Percentiles rank a stretch among this genome's conserved stretches.
Evolutionary conservation across 352 stramenopile genomes (phyloP).

Genomic region (Pythium plurisporium): DNA sequence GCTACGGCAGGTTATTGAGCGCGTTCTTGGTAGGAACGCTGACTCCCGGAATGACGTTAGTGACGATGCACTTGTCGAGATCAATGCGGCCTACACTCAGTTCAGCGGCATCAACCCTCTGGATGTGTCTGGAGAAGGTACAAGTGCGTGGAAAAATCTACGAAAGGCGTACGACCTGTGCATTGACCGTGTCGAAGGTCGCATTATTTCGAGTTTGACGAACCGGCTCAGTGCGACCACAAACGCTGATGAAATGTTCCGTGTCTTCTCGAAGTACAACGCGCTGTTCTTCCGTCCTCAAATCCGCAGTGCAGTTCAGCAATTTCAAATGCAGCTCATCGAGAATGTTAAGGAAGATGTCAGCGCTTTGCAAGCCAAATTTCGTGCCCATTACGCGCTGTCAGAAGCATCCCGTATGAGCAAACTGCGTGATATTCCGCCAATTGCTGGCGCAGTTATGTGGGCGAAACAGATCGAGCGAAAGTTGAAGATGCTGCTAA

Average conservation of each 20-base stretch:
- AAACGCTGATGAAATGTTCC: conserved; percentile 95
- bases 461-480: conserved; percentile 99
- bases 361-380: conserved; percentile 94
- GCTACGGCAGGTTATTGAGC: conserved; percentile 82
- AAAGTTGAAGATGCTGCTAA: conserved; percentile 96
- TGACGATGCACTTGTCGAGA: conserved; percentile 78
- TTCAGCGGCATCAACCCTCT: conserved; percentile 76
- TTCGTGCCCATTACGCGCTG: conserved; percentile 94
- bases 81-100: conserved; percentile 88
- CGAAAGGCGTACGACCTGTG: conserved; percentile 88
- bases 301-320: conserved; percentile 94
- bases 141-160: conserved; percentile 79
- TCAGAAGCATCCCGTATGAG: conserved; percentile 93
- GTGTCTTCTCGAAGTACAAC: conserved; percentile 98
- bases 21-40: conserved; percentile 63
- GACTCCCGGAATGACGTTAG: conserved; percentile 57
- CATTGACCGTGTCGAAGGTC: conserved; percentile 91
- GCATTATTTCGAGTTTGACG: conserved; percentile 89
- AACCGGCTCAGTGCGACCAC: conserved; percentile 81
- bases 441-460: conserved; percentile 97
- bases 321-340: conserved; percentile 99
- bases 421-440: conserved; percentile 95
- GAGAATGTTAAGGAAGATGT: conserved; percentile 97
- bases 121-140: conserved; percentile 83
- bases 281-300: conserved; percentile 95